Percentiles rank a stretch among this genome's conserved stretches.
Conservation (phyloP, 2,329 filamentous ascomycete genomes). For the Phyllosticta paracitricarpa region DNA sequence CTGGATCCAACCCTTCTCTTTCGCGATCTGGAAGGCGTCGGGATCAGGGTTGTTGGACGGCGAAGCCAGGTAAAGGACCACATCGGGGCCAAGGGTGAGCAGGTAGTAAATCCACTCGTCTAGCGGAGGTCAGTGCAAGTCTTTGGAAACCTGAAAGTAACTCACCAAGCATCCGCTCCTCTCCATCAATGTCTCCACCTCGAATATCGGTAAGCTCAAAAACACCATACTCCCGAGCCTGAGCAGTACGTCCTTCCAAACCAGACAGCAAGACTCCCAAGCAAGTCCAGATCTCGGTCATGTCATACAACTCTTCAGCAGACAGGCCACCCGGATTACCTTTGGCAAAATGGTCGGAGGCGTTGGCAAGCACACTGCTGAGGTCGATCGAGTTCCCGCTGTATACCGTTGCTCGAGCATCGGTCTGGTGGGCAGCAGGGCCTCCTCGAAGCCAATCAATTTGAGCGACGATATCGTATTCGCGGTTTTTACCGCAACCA, state of each 20-base stretch:
- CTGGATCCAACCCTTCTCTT: constrained; percentile 44
- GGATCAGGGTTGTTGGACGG: constrained; percentile 25
- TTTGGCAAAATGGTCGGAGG: constrained; percentile 44
- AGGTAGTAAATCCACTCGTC: constrained; percentile 54
- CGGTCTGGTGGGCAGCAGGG: constrained; percentile 38
- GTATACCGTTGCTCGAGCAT: constrained; percentile 35
- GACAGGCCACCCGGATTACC: constrained; percentile 47
- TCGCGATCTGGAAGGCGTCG: constrained; percentile 43
- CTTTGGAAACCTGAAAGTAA: constrained; percentile 2
- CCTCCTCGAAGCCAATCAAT: constrained; percentile 55
- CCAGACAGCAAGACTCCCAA: constrained; percentile 46
- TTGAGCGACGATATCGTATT: constrained; percentile 50
- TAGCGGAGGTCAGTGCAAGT: constrained; percentile 18
- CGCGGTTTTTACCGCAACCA: constrained; percentile 46
- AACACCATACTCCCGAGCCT: constrained; percentile 47
- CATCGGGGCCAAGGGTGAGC: constrained; percentile 48
- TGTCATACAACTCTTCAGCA: constrained; percentile 50
- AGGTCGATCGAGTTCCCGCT: constrained; percentile 42
- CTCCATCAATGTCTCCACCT: constrained; percentile 40
- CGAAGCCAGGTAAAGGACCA: constrained; percentile 42
- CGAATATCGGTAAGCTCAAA: constrained; percentile 40
- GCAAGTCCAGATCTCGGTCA: constrained; percentile 56
- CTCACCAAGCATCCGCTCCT: constrained; percentile 45
- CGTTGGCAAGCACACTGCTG: constrained; percentile 44
- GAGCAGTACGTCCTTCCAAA: constrained; percentile 43